Evolutionary conservation across 2,329 filamentous ascomycete genomes (phyloP).

Genomic region (Fusarium lateritium): DNA sequence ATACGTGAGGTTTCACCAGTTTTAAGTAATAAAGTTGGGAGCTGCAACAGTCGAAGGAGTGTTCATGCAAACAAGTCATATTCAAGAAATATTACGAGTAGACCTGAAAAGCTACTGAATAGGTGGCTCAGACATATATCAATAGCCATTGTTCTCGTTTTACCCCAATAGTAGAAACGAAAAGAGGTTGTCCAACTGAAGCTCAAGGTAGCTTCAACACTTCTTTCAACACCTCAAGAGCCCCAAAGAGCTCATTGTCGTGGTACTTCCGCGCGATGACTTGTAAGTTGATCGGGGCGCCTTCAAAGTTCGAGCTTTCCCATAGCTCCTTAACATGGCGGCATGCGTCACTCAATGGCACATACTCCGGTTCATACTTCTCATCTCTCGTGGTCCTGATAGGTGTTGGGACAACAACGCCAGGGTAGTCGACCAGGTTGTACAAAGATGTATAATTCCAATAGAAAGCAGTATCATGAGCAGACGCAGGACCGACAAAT

Average conservation of each 20-base stretch:
- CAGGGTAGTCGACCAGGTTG: constrained; percentile 77
- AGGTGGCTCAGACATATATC: too few species aligned
- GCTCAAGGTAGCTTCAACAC: neutral
- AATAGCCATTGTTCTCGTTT: too few species aligned
- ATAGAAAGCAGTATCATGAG: constrained; percentile 55
- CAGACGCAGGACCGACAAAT: constrained; percentile 11
- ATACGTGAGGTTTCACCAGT: too few species aligned
- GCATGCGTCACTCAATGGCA: constrained; percentile 12
- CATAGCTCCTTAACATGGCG: constrained; percentile 14
- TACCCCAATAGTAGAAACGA: too few species aligned
- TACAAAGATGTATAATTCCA: constrained; percentile 76
- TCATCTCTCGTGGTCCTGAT: constrained; percentile 15
- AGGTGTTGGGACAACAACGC: constrained; percentile 68
- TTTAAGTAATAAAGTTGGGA: too few species aligned
- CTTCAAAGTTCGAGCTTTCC: neutral
- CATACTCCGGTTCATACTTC: neutral
- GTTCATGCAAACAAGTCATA: too few species aligned
- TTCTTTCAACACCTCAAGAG: neutral
- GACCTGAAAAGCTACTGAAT: too few species aligned
- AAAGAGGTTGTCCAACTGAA: too few species aligned
- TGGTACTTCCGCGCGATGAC: constrained; percentile 13
- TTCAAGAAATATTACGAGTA: too few species aligned
- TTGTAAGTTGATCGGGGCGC: constrained; percentile 13
- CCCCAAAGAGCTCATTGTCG: constrained; percentile 14
- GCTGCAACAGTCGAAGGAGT: too few species aligned